These are phyloP conservation scores for Emergomyces pasteurianus DNA, from an alignment of 2,329 filamentous ascomycete genomes.

Conservation along the genomic window DNA sequence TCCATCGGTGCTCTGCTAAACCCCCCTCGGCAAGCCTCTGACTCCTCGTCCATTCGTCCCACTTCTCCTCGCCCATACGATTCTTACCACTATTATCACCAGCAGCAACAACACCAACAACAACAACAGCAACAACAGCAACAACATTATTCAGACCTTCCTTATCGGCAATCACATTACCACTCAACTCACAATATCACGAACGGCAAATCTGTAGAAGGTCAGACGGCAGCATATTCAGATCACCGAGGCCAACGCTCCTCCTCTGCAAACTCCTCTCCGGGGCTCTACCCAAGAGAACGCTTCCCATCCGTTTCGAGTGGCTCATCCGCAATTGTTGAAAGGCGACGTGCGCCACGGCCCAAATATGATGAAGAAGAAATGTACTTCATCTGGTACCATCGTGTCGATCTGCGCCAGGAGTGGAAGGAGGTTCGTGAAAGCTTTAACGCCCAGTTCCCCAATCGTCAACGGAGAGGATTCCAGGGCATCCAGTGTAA, in stretches of 20 bases:
- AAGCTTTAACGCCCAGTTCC: conserved; percentile 34
- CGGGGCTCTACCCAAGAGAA: conserved; percentile 26
- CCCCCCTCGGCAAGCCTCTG: conserved; percentile 2
- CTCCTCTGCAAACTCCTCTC: conserved; percentile 22
- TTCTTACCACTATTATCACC: conserved; percentile 4
- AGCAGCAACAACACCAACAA: conserved; percentile 3
- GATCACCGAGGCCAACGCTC: background rate
- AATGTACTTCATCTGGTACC: conserved; percentile 40
- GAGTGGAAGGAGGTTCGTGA: conserved; percentile 36
- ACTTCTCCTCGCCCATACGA: background rate
- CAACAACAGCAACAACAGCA: too few species aligned
- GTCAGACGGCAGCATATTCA: background rate
- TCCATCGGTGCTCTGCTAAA: conserved; percentile 10
- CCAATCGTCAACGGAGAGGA: conserved; percentile 26
- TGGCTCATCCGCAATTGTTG: conserved; percentile 24
- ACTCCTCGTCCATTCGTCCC: background rate
- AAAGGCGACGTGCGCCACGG: conserved; percentile 30
- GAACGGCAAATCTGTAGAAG: background rate
- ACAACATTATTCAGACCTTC: background rate
- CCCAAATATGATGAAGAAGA: conserved; percentile 38
- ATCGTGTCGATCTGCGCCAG: conserved; percentile 34
- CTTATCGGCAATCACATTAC: conserved; percentile 4
- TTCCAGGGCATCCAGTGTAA: conserved; percentile 40
- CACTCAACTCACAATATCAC: background rate
- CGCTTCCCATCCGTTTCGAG: conserved; percentile 32